phyloP scores from a whole-genome alignment of 1,139 yeast genomes.

The Debaryomycetaceae sp. region DNA sequence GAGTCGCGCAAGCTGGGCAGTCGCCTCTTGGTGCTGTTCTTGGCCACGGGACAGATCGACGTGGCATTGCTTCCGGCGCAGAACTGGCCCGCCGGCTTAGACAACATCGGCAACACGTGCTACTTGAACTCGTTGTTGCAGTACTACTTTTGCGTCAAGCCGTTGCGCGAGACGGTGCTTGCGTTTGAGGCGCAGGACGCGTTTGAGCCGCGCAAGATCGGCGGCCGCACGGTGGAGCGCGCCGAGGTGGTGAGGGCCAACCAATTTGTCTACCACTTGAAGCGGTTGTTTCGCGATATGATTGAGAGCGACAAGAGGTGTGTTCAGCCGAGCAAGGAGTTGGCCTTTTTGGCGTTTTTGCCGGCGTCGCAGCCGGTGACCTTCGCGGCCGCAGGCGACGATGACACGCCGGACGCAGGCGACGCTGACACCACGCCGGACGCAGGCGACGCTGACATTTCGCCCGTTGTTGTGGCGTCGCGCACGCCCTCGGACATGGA shows the following conservation, averaged over 20 bases:
- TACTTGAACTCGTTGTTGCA: conserved; percentile 86
- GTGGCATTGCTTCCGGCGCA: conserved; percentile 57
- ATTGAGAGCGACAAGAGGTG: conserved; percentile 58
- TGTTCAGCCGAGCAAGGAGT: conserved; percentile 76
- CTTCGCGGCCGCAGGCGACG: conserved; percentile 30
- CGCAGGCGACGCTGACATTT: conserved; percentile 9
- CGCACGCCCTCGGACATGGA: conserved; percentile 10
- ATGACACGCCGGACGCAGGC: conserved; percentile 11
- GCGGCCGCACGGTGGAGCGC: conserved; percentile 74
- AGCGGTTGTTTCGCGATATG: conserved; percentile 66
- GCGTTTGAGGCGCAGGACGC: conserved; percentile 37
- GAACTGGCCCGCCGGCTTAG: conserved; percentile 85
- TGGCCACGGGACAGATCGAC: conserved; percentile 58
- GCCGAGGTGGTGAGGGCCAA: conserved; percentile 76
- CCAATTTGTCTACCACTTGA: conserved; percentile 71
- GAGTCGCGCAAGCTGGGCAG: conserved; percentile 37
- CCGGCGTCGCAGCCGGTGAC: conserved; percentile 67
- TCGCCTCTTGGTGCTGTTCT: conserved; percentile 47
- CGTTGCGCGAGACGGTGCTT: conserved; percentile 66
- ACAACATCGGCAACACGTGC: conserved; percentile 94
- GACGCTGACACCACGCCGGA: conserved; percentile 10
- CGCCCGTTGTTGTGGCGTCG: conserved; percentile 12
- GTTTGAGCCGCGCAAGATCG: conserved; percentile 57
- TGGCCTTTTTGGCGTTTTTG: conserved; percentile 84
- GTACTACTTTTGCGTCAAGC: conserved; percentile 81